phyloP scores from a whole-genome alignment of 768 basidiomycete genomes.

The Lyophyllum decastes region DNA sequence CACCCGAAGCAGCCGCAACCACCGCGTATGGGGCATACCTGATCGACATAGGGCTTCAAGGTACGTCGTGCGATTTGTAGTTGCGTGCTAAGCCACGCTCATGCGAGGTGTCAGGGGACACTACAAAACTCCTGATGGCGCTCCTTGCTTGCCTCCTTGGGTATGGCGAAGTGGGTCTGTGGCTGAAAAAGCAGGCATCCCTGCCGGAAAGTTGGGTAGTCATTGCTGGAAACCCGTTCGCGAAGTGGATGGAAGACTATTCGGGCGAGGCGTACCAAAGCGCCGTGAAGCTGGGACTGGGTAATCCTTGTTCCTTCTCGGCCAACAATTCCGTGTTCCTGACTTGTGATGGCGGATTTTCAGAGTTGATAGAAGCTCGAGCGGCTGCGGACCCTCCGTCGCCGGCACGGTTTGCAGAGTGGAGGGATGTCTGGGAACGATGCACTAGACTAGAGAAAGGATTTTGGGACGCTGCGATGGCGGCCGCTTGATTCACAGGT shows the following conservation, averaged over 20 bases:
- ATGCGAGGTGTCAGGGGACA: slow-evolving; percentile 51
- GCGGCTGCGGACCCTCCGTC: slow-evolving; percentile 68
- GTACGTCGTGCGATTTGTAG: slow-evolving; percentile 29
- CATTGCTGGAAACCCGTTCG: slow-evolving; percentile 73
- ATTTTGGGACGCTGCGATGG: slow-evolving; percentile 80
- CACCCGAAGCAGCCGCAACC: slow-evolving; percentile 69
- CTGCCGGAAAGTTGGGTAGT: slow-evolving; percentile 54
- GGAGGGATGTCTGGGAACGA: slow-evolving; percentile 71
- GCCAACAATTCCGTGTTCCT: background rate
- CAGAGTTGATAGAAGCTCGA: slow-evolving; percentile 75
- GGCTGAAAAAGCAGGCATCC: slow-evolving; percentile 63
- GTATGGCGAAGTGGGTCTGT: slow-evolving; percentile 90
- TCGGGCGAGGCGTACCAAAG: slow-evolving; percentile 67
- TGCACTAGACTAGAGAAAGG: slow-evolving; percentile 78
- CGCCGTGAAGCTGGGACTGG: slow-evolving; percentile 73
- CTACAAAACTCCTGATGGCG: slow-evolving; percentile 73
- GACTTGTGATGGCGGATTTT: background rate
- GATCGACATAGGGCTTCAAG: slow-evolving; percentile 74
- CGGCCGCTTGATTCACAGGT: slow-evolving; percentile 4
- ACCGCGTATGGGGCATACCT: slow-evolving; percentile 89
- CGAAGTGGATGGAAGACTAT: slow-evolving; percentile 80
- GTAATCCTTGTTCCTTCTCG: slow-evolving; percentile 39
- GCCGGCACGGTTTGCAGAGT: slow-evolving; percentile 55
- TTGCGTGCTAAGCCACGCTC: background rate
- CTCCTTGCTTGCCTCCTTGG: slow-evolving; percentile 86